Conservation (phyloP, 805 yeast genomes). For the Blastobotrys americana region DNA sequence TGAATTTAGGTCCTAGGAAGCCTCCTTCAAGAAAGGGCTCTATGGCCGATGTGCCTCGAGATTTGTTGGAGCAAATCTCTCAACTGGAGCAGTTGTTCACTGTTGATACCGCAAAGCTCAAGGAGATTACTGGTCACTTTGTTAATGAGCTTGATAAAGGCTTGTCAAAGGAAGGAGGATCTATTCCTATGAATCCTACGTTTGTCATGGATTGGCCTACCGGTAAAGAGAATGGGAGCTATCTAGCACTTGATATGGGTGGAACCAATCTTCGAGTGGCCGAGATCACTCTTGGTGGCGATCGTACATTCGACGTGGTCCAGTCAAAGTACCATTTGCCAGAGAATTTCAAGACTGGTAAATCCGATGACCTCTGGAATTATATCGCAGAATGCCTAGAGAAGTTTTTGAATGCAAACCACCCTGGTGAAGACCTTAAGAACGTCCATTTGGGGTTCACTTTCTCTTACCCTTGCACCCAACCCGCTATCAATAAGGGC, state of each 20-base stretch:
- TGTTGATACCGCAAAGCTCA: constrained; percentile 53
- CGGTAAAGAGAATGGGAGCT: constrained; percentile 85
- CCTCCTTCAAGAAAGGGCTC: constrained; percentile 75
- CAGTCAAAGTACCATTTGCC: constrained; percentile 86
- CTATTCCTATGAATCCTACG: constrained; percentile 94
- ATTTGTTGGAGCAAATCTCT: constrained; percentile 50
- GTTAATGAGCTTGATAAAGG: constrained; percentile 77
- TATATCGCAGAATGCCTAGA: constrained; percentile 80
- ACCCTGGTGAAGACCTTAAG: constrained; percentile 35
- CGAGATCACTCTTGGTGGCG: constrained; percentile 74
- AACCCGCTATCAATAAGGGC: constrained; percentile 77
- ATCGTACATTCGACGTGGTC: constrained; percentile 73
- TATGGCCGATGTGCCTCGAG: constrained; percentile 59
- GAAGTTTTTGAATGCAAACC: constrained; percentile 62
- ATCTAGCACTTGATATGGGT: constrained; percentile 90
- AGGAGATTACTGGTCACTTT: constrained; percentile 66
- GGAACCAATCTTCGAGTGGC: constrained; percentile 96
- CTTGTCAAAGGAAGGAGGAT: constrained; percentile 60
- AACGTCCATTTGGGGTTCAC: constrained; percentile 86
- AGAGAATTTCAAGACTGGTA: constrained; percentile 66
- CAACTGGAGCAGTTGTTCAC: constrained; percentile 55
- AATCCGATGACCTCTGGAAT: constrained; percentile 65
- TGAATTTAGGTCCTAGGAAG: constrained; percentile 74
- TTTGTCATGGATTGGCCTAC: constrained; percentile 95
- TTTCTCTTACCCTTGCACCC: constrained; percentile 76